phyloP scores from a whole-genome alignment of 2,329 filamentous ascomycete genomes.

The Aspergillus calidoustus region DNA sequence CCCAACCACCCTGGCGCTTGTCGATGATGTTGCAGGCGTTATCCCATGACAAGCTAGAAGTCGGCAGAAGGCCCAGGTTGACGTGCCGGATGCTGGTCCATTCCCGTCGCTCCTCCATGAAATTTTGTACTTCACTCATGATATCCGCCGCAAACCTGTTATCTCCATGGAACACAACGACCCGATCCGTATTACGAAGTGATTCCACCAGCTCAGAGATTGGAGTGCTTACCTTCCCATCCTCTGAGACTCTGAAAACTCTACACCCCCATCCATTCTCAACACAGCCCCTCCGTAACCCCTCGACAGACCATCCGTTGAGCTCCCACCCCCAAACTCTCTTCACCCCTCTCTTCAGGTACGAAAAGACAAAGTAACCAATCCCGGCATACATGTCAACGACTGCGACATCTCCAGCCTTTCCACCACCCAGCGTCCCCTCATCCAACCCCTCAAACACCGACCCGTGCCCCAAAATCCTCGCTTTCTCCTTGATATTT shows the following conservation, averaged over 20 bases:
- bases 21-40: constrained; percentile 56
- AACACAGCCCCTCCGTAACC: constrained; percentile 73
- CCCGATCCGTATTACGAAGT: constrained; percentile 53
- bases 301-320: constrained; percentile 87
- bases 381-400: constrained; percentile 92
- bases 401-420: constrained; percentile 39
- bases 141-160: constrained; percentile 60
- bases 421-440: constrained; percentile 28
- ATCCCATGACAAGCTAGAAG: constrained; percentile 55
- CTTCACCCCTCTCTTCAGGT: constrained; percentile 69
- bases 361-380: constrained; percentile 90
- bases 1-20: constrained; percentile 54
- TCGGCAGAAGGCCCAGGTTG: constrained; percentile 63
- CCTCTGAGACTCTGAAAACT: constrained; percentile 54
- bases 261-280: constrained; percentile 69
- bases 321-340: constrained; percentile 86
- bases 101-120: constrained; percentile 36
- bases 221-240: constrained; percentile 32
- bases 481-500: constrained; percentile 85
- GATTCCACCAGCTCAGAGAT: constrained; percentile 38
- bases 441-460: constrained; percentile 41
- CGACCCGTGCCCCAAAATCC: constrained; percentile 61
- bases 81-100: constrained; percentile 57
- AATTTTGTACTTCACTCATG: constrained; percentile 37
- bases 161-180: constrained; percentile 72